phyloP scores from a whole-genome alignment of 352 stramenopile species.

The Aphanomyces astaci region DNA sequence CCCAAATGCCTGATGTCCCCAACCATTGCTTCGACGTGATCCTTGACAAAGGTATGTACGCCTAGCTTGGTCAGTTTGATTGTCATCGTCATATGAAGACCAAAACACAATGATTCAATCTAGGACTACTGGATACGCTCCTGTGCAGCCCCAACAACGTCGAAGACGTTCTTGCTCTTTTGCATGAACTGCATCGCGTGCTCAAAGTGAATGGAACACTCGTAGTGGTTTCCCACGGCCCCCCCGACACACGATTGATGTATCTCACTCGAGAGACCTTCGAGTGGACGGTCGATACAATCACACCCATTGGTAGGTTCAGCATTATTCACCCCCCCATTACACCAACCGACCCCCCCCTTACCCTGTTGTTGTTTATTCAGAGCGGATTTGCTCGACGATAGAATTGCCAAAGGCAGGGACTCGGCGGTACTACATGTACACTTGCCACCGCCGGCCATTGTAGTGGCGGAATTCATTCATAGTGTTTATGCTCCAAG shows the following conservation, averaged over 20 bases:
- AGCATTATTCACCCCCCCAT: background rate
- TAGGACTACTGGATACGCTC: constrained; percentile 16
- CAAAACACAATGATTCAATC: no score
- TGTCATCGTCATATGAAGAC: no score
- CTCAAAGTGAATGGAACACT: constrained; percentile 1
- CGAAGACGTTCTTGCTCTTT: constrained; percentile 1
- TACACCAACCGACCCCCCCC: no score
- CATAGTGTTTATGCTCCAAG: no score
- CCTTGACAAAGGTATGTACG: constrained; percentile 20
- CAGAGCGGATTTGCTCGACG: background rate
- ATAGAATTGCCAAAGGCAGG: no score
- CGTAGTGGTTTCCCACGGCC: constrained; percentile 5
- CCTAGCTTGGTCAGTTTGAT: no score
- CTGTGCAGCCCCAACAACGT: constrained; percentile 5
- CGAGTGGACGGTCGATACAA: background rate
- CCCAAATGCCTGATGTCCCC: background rate
- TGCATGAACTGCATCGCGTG: background rate
- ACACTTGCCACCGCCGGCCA: background rate
- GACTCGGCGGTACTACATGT: background rate
- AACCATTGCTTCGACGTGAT: constrained; percentile 7
- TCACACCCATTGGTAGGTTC: background rate
- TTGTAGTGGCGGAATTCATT: no score
- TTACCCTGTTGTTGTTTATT: background rate
- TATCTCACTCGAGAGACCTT: constrained; percentile 4
- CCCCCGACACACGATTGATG: background rate